Base-by-base conservation (phyloP, 225 moss, liverwort and hornwort genomes). In the Physcomitrellopsis africana region DNA sequence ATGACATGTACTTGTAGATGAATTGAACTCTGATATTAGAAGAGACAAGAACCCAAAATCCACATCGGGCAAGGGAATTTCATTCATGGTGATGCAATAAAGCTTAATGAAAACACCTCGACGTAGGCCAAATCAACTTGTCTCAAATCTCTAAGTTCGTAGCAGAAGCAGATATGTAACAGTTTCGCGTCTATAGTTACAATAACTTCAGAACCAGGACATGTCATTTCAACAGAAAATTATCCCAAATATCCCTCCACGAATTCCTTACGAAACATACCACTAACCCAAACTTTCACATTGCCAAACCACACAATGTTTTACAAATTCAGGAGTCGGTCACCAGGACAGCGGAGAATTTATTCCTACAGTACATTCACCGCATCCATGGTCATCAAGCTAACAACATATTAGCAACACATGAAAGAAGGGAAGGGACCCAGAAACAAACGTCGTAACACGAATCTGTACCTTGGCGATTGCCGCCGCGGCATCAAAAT, bases 401-500 rank as follows among this genome's bases (percentile, higher is more conserved):
- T 37, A 37, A 37, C 7, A 7, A 37, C 4, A 37, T 7, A 37
- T 7, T 37, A 1, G 32, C 32, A 37, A 4, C 1, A 37, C 32
- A 37, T 37, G 32, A 7, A 37, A 37, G 32, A 37, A 37, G 32
- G 7, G 32, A 24, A 37, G 32, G 32, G 32, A 37, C 32, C 32
- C 32, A 37, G 7, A 4, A 37, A 37, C 32, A 37, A 37, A 37
- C 7, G 32, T 4, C 32, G 7, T 37, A 37, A 37, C 32, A 37
- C 32, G 32, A 37, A 37, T 37, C 32, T 37, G 54, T 59, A 85
- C 84, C 84, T 81, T 75, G 14, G 73, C 73, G 47, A 82, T 65
- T 65, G 77, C 76, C 19, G 60, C 66, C 8, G 66, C 26, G 45
- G 77, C 51, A 44, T 27, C 56, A 13, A 45, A 20, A 48, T 19